Percentiles rank a stretch among this genome's conserved stretches.
Evolutionary conservation across 2,329 filamentous ascomycete genomes (phyloP).

Genomic region (Monilinia fructigena): DNA sequence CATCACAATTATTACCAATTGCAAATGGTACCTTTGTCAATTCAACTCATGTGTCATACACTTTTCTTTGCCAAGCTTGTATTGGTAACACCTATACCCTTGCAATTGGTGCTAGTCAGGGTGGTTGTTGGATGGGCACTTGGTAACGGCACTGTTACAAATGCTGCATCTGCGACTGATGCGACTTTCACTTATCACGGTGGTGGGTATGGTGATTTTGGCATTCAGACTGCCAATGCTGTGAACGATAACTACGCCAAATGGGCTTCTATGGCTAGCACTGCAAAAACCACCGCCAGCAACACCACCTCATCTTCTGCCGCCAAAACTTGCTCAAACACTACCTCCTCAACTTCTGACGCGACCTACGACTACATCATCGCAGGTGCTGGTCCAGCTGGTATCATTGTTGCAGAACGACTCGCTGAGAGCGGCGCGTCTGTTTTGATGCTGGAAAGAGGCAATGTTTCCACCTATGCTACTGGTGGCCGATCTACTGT

Average conservation of each 20-base stretch:
- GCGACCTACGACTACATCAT: constrained; percentile 21
- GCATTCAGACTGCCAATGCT: constrained; percentile 2
- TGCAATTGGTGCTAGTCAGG: background rate
- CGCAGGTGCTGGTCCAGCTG: constrained; percentile 21
- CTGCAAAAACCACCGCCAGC: background rate
- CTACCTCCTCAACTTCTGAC: constrained; percentile 3
- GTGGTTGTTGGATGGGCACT: constrained; percentile 19
- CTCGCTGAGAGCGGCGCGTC: constrained; percentile 21
- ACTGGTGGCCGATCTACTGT: constrained; percentile 17
- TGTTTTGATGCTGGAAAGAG: constrained; percentile 23
- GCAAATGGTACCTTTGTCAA: constrained; percentile 53
- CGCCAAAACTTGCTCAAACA: constrained; percentile 9
- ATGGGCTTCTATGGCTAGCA: constrained; percentile 20
- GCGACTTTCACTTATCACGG: constrained; percentile 23
- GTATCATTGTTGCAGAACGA: constrained; percentile 22
- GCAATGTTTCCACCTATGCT: constrained; percentile 22
- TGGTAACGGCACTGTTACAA: constrained; percentile 21
- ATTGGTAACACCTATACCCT: constrained; percentile 32
- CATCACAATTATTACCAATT: constrained; percentile 47
- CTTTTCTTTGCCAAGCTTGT: constrained; percentile 52
- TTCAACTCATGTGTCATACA: constrained; percentile 52
- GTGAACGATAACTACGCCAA: constrained; percentile 15
- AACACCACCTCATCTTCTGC: constrained; percentile 10
- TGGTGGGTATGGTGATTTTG: constrained; percentile 17
- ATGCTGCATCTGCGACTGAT: constrained; percentile 11